A percentile compares a stretch with the other conserved stretches of the same genome.
Conservation (phyloP, 176 grass and related monocot species). For the Pharus latifolius region DNA sequence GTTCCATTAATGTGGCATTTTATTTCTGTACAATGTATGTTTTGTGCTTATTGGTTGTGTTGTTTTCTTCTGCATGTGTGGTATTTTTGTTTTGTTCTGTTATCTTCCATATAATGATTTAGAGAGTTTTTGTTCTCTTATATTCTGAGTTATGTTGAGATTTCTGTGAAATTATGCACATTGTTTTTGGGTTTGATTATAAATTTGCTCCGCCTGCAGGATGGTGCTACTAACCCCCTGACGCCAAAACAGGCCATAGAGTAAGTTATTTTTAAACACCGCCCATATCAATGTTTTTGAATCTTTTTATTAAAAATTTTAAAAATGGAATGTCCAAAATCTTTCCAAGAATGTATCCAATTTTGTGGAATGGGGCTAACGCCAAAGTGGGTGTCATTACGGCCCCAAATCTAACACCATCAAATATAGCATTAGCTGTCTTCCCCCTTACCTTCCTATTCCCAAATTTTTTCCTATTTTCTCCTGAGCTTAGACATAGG, state of each 20-base stretch:
- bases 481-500: too few species aligned
- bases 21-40: background rate
- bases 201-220: conserved; percentile 30
- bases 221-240: conserved; percentile 22
- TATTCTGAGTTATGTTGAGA: background rate
- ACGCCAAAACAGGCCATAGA: conserved; percentile 27
- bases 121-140: background rate
- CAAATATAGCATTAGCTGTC: too few species aligned
- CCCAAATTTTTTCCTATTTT: too few species aligned
- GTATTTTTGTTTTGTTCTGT: background rate
- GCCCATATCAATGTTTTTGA: background rate
- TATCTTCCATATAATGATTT: background rate
- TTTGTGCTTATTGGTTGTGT: background rate
- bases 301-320: too few species aligned
- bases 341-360: too few species aligned
- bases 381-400: too few species aligned
- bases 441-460: too few species aligned
- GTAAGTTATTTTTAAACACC: conserved; percentile 39
- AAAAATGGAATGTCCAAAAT: too few species aligned
- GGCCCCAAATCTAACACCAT: too few species aligned
- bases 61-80: background rate
- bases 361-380: too few species aligned
- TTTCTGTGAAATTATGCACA: background rate
- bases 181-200: background rate
- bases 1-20: background rate